These are phyloP conservation scores for Chalciporus piperatus DNA, from an alignment of 768 basidiomycete genomes.

Conservation along the genomic window DNA sequence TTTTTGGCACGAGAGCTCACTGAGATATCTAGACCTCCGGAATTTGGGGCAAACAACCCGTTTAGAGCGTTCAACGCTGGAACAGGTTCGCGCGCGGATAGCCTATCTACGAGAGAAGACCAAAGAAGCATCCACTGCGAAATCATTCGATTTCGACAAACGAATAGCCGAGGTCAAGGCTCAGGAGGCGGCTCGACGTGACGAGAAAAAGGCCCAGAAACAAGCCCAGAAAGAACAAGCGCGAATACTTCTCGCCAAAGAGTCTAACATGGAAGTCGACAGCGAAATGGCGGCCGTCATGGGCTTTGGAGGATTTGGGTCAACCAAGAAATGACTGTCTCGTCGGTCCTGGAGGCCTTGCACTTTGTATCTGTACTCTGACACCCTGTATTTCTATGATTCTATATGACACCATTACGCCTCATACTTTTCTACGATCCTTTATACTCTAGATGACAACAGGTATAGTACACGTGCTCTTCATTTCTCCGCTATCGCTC, in stretches of 20 bases:
- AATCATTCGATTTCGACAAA: slow-evolving; percentile 92
- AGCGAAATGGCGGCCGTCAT: slow-evolving; percentile 77
- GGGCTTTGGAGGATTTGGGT: slow-evolving; percentile 91
- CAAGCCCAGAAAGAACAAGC: slow-evolving; percentile 75
- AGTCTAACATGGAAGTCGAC: slow-evolving; percentile 45
- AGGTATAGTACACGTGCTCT: slow-evolving; percentile 24
- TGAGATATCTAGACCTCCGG: slow-evolving; percentile 68
- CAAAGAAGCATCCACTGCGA: slow-evolving; percentile 74
- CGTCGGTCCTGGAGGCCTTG: slow-evolving; percentile 9
- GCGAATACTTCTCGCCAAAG: slow-evolving; percentile 61
- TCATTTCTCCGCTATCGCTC: neutral
- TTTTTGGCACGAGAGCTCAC: slow-evolving; percentile 1
- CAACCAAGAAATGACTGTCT: slow-evolving; percentile 66
- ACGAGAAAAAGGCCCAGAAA: slow-evolving; percentile 75
- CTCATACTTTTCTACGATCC: neutral
- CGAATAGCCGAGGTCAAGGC: slow-evolving; percentile 80
- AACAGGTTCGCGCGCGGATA: slow-evolving; percentile 91
- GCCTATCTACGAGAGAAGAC: slow-evolving; percentile 85
- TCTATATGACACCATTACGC: neutral
- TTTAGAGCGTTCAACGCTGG: slow-evolving; percentile 83
- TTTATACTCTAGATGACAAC: neutral
- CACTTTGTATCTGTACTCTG: slow-evolving; percentile 6
- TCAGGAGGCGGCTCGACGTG: slow-evolving; percentile 63
- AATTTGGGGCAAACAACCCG: slow-evolving; percentile 95
- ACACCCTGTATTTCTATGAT: slow-evolving; percentile 17